These are phyloP conservation scores for Excoecaria agallocha DNA, from an alignment of 345 rosid genomes.

Conservation along the genomic window DNA sequence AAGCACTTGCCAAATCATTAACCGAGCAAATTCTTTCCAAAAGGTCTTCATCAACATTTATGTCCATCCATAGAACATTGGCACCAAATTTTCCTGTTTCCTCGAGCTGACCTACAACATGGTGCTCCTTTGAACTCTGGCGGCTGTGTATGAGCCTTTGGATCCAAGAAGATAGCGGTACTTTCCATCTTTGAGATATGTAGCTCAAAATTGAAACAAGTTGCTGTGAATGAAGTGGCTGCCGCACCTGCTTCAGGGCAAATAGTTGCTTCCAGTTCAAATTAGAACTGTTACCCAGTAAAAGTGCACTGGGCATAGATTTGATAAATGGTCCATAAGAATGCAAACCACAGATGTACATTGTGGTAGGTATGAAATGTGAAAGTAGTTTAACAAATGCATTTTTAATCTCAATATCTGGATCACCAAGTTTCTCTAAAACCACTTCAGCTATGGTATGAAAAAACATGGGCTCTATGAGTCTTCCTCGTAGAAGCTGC, in stretches of 20 bases:
- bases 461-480: conserved; percentile 56
- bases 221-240: conserved; percentile 80
- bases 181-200: conserved; percentile 88
- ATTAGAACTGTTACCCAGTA: conserved; percentile 42
- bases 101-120: conserved; percentile 47
- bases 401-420: conserved; percentile 54
- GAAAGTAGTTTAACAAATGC: conserved; percentile 65
- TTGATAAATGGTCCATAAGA: conserved; percentile 39
- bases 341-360: conserved; percentile 53
- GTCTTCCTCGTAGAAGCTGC: conserved; percentile 65
- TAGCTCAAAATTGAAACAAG: conserved; percentile 88
- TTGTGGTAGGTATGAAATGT: conserved; percentile 57
- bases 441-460: conserved; percentile 54
- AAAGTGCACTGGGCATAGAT: conserved; percentile 41
- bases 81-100: conserved; percentile 43
- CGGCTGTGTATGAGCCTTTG: conserved; percentile 62
- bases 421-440: conserved; percentile 82
- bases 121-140: conserved; percentile 47
- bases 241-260: conserved; percentile 68
- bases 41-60: conserved; percentile 57
- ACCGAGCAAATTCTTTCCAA: conserved; percentile 67
- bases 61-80: conserved; percentile 46
- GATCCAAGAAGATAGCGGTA: conserved; percentile 81
- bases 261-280: conserved; percentile 86
- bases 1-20: conserved; percentile 78